These are phyloP conservation scores for Coemansia umbellata DNA, from an alignment of 192 early-diverging fungal species.

Conservation along the genomic window DNA sequence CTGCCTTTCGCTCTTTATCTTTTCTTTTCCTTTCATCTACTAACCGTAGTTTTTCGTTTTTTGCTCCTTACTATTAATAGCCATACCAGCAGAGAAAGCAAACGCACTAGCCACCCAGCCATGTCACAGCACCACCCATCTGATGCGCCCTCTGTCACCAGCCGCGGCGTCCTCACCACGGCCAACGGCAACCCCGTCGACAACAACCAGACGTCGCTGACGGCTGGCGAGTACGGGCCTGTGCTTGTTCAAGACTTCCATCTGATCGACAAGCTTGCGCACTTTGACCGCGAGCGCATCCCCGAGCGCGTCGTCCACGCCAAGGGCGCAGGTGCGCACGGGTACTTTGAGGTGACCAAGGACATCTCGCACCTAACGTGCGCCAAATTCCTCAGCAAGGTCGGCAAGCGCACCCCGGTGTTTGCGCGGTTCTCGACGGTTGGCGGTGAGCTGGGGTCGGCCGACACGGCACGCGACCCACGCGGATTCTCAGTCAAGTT, in stretches of 20 bases:
- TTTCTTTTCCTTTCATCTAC: neutral
- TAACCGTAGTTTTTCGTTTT: neutral
- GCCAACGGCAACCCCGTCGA: slow-evolving; percentile 71
- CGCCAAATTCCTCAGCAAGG: slow-evolving; percentile 67
- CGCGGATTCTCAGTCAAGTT: slow-evolving; percentile 85
- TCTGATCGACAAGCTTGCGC: slow-evolving; percentile 74
- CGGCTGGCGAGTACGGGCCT: slow-evolving; percentile 67
- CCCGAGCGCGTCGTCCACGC: slow-evolving; percentile 87
- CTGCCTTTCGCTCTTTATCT: neutral
- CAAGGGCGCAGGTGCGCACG: slow-evolving; percentile 79
- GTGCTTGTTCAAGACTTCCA: slow-evolving; percentile 71
- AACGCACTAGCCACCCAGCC: no score
- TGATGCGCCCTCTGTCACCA: slow-evolving; percentile 35
- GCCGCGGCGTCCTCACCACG: slow-evolving; percentile 52
- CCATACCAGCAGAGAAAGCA: neutral
- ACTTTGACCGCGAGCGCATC: slow-evolving; percentile 83
- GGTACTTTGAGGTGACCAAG: slow-evolving; percentile 75
- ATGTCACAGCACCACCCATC: slow-evolving; percentile 40
- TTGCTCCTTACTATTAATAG: neutral
- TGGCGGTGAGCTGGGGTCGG: slow-evolving; percentile 68
- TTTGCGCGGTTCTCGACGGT: slow-evolving; percentile 83
- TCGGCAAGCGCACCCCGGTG: slow-evolving; percentile 75
- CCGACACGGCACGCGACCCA: slow-evolving; percentile 78
- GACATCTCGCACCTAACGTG: slow-evolving; percentile 66
- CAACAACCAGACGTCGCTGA: slow-evolving; percentile 69